Percentiles rank a stretch among this genome's conserved stretches.
phyloP scores from a whole-genome alignment of 73 alveolate genomes.

The Paramecium octaurelia region DNA sequence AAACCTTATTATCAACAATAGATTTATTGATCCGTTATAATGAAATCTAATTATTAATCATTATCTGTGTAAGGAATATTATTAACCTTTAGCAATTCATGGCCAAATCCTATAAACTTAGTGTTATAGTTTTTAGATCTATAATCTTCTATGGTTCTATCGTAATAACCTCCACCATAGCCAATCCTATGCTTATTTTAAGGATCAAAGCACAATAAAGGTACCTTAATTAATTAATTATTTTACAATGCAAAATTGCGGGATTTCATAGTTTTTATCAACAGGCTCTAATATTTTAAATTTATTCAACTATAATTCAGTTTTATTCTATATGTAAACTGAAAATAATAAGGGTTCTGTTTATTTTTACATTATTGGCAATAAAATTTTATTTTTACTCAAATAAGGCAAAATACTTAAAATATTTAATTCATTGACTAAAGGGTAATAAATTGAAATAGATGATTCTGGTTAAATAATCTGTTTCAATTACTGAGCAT shows the following conservation, averaged over 20 bases:
- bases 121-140: not conserved
- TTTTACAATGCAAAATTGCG: not conserved
- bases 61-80: not conserved
- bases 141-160: not conserved
- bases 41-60: conserved; percentile 6
- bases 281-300: not conserved
- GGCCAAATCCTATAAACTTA: conserved; percentile 16
- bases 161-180: conserved; percentile 46
- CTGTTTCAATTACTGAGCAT: not conserved
- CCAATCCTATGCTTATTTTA: conserved; percentile 14
- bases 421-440: not conserved
- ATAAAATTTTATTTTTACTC: not conserved
- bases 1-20: not conserved
- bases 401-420: not conserved
- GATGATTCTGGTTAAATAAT: not conserved
- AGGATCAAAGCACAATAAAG: conserved; percentile 34
- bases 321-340: not conserved
- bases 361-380: not conserved
- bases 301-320: not conserved
- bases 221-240: not conserved
- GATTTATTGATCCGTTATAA: not conserved
- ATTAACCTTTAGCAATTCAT: not conserved
- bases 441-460: not conserved
- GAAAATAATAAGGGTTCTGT: not conserved
- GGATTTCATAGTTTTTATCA: not conserved